These are phyloP conservation scores for Austropuccinia psidii DNA, from an alignment of 1,284 basidiomycete genomes.

Conservation along the genomic window DNA sequence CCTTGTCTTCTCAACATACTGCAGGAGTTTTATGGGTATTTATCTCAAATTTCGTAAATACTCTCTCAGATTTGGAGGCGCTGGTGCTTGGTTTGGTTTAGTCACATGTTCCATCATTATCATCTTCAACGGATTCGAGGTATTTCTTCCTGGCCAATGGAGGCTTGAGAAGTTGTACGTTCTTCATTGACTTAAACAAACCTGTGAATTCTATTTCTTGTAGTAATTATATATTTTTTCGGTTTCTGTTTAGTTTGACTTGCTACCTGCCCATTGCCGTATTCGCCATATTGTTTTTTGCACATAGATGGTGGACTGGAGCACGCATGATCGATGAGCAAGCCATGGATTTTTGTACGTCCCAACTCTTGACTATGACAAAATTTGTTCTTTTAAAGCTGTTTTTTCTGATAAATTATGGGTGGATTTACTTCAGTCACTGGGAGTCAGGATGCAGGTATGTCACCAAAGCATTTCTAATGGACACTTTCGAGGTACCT, in stretches of 20 bases:
- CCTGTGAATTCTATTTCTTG: neutral
- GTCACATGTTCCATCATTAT: slow-evolving; percentile 27
- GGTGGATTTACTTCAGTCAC: slow-evolving; percentile 5
- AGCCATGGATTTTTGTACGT: slow-evolving; percentile 36
- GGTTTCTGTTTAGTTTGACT: neutral
- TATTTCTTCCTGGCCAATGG: slow-evolving; percentile 30
- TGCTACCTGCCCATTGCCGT: slow-evolving; percentile 26
- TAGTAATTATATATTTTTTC: neutral
- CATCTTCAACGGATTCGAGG: slow-evolving; percentile 30
- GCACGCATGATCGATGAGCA: slow-evolving; percentile 13
- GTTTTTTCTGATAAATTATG: neutral
- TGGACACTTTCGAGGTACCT: neutral
- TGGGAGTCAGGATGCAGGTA: slow-evolving; percentile 26
- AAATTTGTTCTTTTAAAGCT: neutral
- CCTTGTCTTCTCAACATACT: neutral
- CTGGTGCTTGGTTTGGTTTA: slow-evolving; percentile 34
- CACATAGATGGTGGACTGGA: slow-evolving; percentile 34
- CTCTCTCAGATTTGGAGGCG: slow-evolving; percentile 14
- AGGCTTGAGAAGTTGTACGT: slow-evolving; percentile 24
- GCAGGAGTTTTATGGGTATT: neutral
- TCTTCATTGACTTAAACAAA: neutral
- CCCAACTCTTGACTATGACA: neutral
- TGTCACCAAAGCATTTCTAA: neutral
- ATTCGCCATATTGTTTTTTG: slow-evolving; percentile 18
- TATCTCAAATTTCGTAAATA: neutral